Evolutionary conservation across 2,329 filamentous ascomycete genomes (phyloP).

Genomic region (Trichoderma arundinaceum): DNA sequence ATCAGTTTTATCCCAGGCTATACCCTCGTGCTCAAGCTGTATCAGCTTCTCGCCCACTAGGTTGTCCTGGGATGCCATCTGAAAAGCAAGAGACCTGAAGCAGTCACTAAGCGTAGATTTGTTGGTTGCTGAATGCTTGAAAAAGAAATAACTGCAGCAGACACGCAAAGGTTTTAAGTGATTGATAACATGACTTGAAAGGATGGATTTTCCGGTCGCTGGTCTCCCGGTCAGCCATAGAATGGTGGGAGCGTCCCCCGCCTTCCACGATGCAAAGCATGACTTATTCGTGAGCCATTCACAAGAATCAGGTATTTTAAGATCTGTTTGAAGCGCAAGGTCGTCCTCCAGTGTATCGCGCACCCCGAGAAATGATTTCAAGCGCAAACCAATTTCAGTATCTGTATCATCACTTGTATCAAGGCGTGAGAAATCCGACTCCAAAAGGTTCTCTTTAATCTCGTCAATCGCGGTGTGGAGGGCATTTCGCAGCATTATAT

Average conservation of each 20-base stretch:
- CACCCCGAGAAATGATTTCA: slow-evolving; percentile 13
- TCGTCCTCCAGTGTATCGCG: slow-evolving; percentile 23
- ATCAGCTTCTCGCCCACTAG: not conserved
- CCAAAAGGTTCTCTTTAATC: slow-evolving; percentile 3
- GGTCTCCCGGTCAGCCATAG: slow-evolving; percentile 22
- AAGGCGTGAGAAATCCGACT: not conserved
- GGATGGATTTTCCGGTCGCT: slow-evolving; percentile 24
- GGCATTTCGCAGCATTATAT: slow-evolving; percentile 28
- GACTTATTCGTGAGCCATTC: slow-evolving; percentile 23
- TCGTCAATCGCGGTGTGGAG: slow-evolving; percentile 21
- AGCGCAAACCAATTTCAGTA: not conserved
- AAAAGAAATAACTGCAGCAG: slow-evolving; percentile 15
- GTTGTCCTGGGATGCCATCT: slow-evolving; percentile 16
- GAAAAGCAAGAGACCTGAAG: slow-evolving; percentile 10
- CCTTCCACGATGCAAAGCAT: slow-evolving; percentile 7
- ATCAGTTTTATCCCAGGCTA: slow-evolving; percentile 1
- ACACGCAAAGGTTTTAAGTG: not conserved
- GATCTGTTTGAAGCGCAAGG: not conserved
- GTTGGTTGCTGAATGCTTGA: slow-evolving; percentile 1
- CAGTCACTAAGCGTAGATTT: not conserved
- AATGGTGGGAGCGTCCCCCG: not conserved
- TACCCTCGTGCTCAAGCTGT: not conserved
- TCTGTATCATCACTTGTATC: not conserved
- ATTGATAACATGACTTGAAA: slow-evolving; percentile 18
- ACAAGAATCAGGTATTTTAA: slow-evolving; percentile 24